Conservation (phyloP, 192 early-diverging fungal species). For the Backusella circina region DNA sequence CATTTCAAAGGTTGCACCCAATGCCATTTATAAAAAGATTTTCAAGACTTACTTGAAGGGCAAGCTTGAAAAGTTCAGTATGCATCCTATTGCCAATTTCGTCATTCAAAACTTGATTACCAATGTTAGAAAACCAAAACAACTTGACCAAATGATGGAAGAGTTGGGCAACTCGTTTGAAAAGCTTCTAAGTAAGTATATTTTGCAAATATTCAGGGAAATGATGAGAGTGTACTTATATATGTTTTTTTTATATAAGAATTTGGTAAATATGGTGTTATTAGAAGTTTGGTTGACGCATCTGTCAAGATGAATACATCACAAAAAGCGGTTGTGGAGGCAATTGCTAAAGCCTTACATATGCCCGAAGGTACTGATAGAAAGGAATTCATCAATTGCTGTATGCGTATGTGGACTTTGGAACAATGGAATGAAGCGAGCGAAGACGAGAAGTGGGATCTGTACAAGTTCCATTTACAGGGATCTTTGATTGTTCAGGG, state of each 20-base stretch:
- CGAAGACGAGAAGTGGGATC: conserved; percentile 39
- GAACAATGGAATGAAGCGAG: conserved; percentile 32
- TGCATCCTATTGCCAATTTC: conserved; percentile 76
- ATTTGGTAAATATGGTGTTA: conserved; percentile 63
- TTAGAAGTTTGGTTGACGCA: conserved; percentile 66
- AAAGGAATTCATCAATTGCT: conserved; percentile 54
- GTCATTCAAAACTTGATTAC: conserved; percentile 77
- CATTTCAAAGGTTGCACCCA: conserved; percentile 52
- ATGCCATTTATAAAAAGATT: conserved; percentile 55
- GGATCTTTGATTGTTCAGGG: conserved; percentile 68
- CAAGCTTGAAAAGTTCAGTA: conserved; percentile 56
- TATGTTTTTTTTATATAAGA: conserved; percentile 3
- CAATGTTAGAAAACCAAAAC: conserved; percentile 52
- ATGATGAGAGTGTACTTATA: neutral
- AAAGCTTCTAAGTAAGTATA: conserved; percentile 53
- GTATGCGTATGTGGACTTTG: conserved; percentile 58
- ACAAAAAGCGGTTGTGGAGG: conserved; percentile 59
- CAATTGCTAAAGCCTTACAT: conserved; percentile 49
- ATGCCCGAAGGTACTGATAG: conserved; percentile 37
- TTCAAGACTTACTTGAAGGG: conserved; percentile 64
- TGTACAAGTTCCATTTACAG: conserved; percentile 55
- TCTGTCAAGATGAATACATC: conserved; percentile 53
- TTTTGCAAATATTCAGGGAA: too few relatives aligned
- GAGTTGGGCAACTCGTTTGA: conserved; percentile 56
- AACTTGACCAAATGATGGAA: conserved; percentile 63